Evolutionary conservation across 176 grass and related monocot genomes (phyloP).

Genomic region (Phoenix roebelenii): DNA sequence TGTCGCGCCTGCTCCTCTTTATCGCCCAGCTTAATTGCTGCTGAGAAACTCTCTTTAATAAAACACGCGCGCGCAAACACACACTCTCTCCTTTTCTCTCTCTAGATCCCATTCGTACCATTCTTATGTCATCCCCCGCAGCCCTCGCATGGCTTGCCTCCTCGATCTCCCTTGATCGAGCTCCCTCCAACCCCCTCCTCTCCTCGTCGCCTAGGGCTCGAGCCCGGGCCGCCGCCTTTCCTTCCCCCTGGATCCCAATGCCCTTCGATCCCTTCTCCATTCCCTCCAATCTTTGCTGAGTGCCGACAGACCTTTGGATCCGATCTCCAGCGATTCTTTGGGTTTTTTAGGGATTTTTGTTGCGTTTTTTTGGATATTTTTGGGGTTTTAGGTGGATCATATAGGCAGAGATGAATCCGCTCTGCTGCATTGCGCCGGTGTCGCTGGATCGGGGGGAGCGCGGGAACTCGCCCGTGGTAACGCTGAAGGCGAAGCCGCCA

Average conservation of each 20-base stretch:
- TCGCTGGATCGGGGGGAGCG: conserved; percentile 12
- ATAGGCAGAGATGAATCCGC: conserved; percentile 1
- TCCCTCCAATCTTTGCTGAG: background rate
- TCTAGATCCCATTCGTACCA: background rate
- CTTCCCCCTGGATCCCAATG: conserved; percentile 14
- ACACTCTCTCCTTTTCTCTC: background rate
- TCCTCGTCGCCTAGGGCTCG: conserved; percentile 12
- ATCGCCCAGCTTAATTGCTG: too few species aligned
- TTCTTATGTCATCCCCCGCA: too few species aligned
- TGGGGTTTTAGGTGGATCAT: too few species aligned
- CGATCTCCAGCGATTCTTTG: too few species aligned
- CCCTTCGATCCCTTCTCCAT: background rate
- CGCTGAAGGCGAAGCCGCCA: background rate
- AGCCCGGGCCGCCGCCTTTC: conserved; percentile 1
- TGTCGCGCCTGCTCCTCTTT: background rate
- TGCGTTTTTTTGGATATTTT: too few species aligned
- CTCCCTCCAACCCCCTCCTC: conserved; percentile 6
- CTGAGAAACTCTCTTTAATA: too few species aligned
- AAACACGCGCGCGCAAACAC: too few species aligned
- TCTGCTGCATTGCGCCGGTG: conserved; percentile 19
- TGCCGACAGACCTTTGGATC: too few species aligned
- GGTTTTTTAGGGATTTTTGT: too few species aligned
- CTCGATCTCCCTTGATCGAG: conserved; percentile 8
- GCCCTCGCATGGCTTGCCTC: background rate
- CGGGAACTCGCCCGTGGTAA: conserved; percentile 2